Percentiles rank a stretch among this genome's conserved stretches.
phyloP scores from a whole-genome alignment of 768 basidiomycete genomes.

The Kockovaella imperatae region DNA sequence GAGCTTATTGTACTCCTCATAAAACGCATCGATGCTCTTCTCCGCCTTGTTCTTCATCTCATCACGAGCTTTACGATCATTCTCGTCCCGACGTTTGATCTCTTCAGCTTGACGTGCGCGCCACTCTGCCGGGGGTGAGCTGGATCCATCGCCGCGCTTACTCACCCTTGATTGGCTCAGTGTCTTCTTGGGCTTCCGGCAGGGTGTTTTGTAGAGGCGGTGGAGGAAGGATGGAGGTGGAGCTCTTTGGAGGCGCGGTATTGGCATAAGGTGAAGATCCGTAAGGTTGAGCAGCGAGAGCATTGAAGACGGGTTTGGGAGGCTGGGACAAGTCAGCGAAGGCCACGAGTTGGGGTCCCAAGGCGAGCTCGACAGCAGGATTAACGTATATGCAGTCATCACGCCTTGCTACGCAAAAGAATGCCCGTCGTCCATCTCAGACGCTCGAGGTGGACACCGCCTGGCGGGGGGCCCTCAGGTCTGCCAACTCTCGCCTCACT shows the following conservation, averaged over 20 bases:
- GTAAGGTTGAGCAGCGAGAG: constrained; percentile 36
- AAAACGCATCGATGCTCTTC: constrained; percentile 44
- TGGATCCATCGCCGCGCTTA: too few species aligned
- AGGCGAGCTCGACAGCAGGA: constrained; percentile 3
- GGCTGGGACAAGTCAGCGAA: constrained; percentile 9
- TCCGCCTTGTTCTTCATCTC: constrained; percentile 71
- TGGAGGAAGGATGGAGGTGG: constrained; percentile 36
- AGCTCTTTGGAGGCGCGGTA: constrained; percentile 15
- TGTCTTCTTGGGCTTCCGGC: constrained; percentile 32
- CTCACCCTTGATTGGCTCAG: constrained; percentile 52
- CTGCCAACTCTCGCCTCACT: neutral
- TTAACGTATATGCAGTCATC: neutral
- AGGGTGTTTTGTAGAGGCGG: constrained; percentile 38
- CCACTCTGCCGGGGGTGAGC: too few species aligned
- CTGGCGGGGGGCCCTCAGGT: too few species aligned
- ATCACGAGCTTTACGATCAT: constrained; percentile 64
- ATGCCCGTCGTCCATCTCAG: too few species aligned
- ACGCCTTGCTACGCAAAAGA: too few species aligned
- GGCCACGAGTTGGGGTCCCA: neutral
- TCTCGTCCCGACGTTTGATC: constrained; percentile 74
- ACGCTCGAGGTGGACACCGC: too few species aligned
- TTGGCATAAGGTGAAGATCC: constrained; percentile 37
- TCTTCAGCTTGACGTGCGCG: constrained; percentile 75
- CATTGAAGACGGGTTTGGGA: constrained; percentile 37
- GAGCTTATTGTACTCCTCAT: constrained; percentile 58